These are phyloP conservation scores for Boletus rubroflammeus DNA, from an alignment of 768 basidiomycete species.

Conservation along the genomic window DNA sequence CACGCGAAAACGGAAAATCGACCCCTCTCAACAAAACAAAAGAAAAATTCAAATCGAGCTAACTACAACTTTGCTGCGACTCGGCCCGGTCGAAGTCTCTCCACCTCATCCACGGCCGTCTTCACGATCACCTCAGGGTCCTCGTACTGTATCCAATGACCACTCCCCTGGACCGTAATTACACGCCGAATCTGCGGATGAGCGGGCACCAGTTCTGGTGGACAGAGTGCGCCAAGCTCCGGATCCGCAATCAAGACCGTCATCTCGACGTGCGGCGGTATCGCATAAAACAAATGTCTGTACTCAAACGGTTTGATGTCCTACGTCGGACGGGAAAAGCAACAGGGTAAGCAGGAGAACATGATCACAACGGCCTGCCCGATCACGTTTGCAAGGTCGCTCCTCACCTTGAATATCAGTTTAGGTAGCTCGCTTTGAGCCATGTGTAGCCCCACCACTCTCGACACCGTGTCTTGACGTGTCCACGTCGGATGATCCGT, in stretches of 20 bases:
- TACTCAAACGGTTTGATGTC: slow-evolving; percentile 16
- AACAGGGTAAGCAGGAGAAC: background rate
- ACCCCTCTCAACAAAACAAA: background rate
- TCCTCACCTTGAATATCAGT: slow-evolving; percentile 8
- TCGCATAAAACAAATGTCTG: slow-evolving; percentile 4
- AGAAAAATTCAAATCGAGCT: background rate
- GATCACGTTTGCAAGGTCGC: background rate
- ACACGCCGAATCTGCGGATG: slow-evolving; percentile 4
- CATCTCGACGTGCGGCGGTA: slow-evolving; percentile 12
- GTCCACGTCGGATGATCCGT: slow-evolving; percentile 15
- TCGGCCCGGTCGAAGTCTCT: background rate
- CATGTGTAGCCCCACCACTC: slow-evolving; percentile 9
- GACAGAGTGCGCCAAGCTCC: background rate
- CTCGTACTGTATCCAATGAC: slow-evolving; percentile 19
- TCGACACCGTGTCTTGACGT: slow-evolving; percentile 9
- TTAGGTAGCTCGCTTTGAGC: slow-evolving; percentile 4
- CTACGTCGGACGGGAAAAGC: background rate
- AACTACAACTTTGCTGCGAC: background rate
- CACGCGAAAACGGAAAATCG: slow-evolving; percentile 4
- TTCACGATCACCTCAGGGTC: slow-evolving; percentile 4
- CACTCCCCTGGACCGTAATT: slow-evolving; percentile 2
- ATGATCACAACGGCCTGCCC: background rate
- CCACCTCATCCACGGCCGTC: slow-evolving; percentile 3
- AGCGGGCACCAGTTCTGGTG: slow-evolving; percentile 1
- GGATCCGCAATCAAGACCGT: slow-evolving; percentile 17